Evolutionary conservation across 2,329 filamentous ascomycete species (phyloP).

Genomic region (Plectosphaerella plurivora): DNA sequence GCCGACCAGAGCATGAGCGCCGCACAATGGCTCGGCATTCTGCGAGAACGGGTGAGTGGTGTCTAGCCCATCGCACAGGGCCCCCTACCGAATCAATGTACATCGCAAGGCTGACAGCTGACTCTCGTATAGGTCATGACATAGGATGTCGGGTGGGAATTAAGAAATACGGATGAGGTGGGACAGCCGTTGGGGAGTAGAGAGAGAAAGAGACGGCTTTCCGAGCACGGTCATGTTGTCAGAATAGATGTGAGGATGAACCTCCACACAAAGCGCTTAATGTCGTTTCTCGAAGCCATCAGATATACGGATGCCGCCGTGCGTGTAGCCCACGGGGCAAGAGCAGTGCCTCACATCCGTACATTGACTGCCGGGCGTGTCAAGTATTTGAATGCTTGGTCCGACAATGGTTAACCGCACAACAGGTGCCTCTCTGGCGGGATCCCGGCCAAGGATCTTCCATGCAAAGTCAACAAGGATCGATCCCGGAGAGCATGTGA

Average conservation of each 20-base stretch:
- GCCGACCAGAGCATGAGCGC: conserved; percentile 92
- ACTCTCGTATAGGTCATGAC: background rate
- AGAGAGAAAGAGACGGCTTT: background rate
- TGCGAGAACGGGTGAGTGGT: conserved; percentile 81
- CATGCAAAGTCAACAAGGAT: too few species aligned
- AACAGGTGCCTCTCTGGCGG: too few species aligned
- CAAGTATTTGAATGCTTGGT: too few species aligned
- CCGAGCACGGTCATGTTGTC: background rate
- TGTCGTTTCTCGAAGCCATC: too few species aligned
- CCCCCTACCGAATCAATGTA: background rate
- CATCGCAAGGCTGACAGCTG: background rate
- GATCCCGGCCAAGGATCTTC: too few species aligned
- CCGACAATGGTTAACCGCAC: too few species aligned
- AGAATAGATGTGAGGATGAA: background rate
- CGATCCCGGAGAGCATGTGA: background rate
- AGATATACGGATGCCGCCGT: too few species aligned
- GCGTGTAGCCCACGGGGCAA: too few species aligned
- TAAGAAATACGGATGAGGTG: background rate
- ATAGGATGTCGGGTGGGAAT: background rate
- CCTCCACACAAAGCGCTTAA: too few species aligned
- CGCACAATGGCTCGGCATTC: conserved; percentile 84
- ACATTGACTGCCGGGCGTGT: too few species aligned
- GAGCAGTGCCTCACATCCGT: too few species aligned
- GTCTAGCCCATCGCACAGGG: background rate
- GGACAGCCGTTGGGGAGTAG: background rate